Conservation (phyloP, 257 asterid species). For the Agastache rugosa region DNA sequence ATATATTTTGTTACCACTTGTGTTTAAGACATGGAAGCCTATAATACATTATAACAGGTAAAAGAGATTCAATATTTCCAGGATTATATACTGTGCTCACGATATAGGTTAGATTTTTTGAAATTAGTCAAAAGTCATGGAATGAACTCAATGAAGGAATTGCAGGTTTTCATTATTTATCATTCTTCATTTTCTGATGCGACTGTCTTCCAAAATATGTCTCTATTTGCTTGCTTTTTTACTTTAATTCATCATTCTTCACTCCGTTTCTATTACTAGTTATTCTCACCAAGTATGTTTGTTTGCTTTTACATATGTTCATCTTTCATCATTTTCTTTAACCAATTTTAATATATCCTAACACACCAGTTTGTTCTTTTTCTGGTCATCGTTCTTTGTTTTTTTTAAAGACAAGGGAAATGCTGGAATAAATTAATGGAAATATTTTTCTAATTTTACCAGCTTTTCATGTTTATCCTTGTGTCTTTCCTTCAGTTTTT, state of each 20-base stretch:
- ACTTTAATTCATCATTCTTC: neutral
- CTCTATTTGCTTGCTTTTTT: neutral
- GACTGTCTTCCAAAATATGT: neutral
- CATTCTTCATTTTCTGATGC: conserved; percentile 11
- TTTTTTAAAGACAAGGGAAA: conserved; percentile 7
- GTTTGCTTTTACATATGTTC: neutral
- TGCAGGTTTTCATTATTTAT: conserved; percentile 5
- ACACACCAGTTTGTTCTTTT: neutral
- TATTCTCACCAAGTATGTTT: neutral
- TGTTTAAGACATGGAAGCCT: neutral
- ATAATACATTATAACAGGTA: conserved; percentile 5
- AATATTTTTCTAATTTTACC: neutral
- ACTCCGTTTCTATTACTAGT: neutral
- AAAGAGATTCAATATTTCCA: neutral
- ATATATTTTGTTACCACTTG: neutral
- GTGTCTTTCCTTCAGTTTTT: conserved; percentile 6
- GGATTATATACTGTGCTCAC: neutral
- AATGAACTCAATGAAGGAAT: conserved; percentile 2
- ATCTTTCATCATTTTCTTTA: neutral
- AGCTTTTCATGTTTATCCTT: conserved; percentile 24
- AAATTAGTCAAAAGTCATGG: neutral
- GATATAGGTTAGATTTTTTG: neutral
- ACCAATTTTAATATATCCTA: neutral
- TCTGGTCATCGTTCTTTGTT: neutral
- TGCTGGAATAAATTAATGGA: conserved; percentile 7